phyloP scores from a whole-genome alignment of 106 monocot genomes.

The Dioscorea alata region DNA sequence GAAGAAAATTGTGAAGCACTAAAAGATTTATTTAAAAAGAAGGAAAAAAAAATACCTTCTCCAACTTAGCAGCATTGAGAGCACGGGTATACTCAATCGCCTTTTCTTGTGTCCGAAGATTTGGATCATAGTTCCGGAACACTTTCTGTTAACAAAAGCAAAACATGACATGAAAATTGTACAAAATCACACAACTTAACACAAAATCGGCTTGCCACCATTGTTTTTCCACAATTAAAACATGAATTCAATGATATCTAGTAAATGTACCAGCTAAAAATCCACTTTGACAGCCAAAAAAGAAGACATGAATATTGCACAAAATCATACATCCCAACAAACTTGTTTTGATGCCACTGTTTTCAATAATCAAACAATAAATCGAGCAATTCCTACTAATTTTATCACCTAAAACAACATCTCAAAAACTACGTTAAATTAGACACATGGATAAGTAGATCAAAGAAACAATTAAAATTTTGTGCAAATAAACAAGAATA shows the following conservation, averaged over 20 bases:
- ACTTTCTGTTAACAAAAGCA: conserved; percentile 59
- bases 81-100: conserved; percentile 90
- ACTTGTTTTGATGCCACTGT: neutral
- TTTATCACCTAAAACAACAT: neutral
- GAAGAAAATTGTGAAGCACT: neutral
- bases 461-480: neutral
- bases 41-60: conserved; percentile 41
- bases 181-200: neutral
- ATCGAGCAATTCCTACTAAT: too few species aligned
- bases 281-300: neutral
- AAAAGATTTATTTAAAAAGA: neutral
- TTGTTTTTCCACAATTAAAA: neutral
- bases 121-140: conserved; percentile 88
- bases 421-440: neutral
- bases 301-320: neutral
- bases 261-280: neutral
- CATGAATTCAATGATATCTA: neutral
- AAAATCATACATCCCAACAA: neutral
- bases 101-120: conserved; percentile 68
- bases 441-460: neutral
- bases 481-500: neutral
- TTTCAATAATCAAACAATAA: too few species aligned
- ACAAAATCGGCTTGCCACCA: neutral
- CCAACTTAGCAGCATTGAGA: conserved; percentile 87
- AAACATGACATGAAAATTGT: neutral